Base-by-base conservation (phyloP, 2,329 filamentous ascomycete species). In the Fragosphaeria purpurea region DNA sequence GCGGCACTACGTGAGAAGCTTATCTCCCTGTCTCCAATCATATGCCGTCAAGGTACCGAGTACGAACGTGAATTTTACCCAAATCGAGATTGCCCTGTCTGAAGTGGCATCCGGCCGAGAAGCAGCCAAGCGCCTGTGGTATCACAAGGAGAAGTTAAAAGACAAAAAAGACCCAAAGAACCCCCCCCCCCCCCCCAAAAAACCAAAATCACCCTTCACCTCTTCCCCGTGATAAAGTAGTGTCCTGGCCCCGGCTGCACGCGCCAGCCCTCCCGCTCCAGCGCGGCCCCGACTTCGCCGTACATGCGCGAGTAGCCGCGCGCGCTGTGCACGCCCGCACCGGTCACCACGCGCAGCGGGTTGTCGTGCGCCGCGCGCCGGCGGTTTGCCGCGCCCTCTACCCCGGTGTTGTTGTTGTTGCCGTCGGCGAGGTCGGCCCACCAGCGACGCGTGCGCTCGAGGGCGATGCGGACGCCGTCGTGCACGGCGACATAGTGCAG, bases 191-290 rank as follows among this genome's bases (percentile, higher is more conserved):
- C 11, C 35, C 2, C 35, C 35, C 11, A 37, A 11, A 41, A 10
- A 41, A 43, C 10, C 12, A 31, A 7, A 34, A 35, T 31, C 11
- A 32, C 42, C 34, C 12, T 30, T 48, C 44, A 49, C 30, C 53
- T 54, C 45, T 71, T 65, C 0, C 90, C 90, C 9, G 71, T 80
- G 12, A 96, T 79, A 46, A 82, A 68, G 60, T 91, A 76, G 39
- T 79, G 76, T 0, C 89, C 90, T 33, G 79, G 82, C 42, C 81
- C 76, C 43, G 85, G 75, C 62, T 88, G 79, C 37, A 93, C 72
- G 62, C 79, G 88, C 91, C 91, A 97, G 0, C 89, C 89, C 53
- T 91, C 86, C 43, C 79, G 75, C 40, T 82, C 74, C 41, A 97
- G 70, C 61, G 82, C 83, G 60, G 80, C 83, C 44, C 77, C 82